phyloP scores from a whole-genome alignment of 495 filamentous ascomycete genomes.

The Aspergillus hancockii region DNA sequence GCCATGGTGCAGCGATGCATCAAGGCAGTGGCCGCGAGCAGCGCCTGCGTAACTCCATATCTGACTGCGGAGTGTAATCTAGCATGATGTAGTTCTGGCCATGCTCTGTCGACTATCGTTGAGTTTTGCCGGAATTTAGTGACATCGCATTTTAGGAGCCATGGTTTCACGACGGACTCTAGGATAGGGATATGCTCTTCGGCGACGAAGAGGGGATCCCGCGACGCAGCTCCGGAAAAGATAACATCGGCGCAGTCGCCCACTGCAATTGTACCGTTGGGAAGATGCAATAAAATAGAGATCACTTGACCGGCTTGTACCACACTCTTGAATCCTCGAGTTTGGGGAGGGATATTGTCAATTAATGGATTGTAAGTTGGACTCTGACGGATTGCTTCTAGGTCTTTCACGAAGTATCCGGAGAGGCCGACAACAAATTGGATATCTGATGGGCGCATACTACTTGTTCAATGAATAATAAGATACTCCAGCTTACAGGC shows the following conservation, averaged over 20 bases:
- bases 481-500: not conserved
- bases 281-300: slow-evolving; percentile 11
- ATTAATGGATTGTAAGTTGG: slow-evolving; percentile 9
- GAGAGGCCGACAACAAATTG: slow-evolving; percentile 10
- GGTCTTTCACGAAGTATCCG: slow-evolving; percentile 15
- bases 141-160: slow-evolving; percentile 14
- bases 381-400: slow-evolving; percentile 7
- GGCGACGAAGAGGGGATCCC: slow-evolving; percentile 10
- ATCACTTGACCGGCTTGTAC: slow-evolving; percentile 13
- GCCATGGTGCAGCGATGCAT: slow-evolving; percentile 1
- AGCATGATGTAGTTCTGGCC: not conserved
- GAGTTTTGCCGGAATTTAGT: slow-evolving; percentile 9
- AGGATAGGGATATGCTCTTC: slow-evolving; percentile 8
- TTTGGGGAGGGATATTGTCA: slow-evolving; percentile 10
- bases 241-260: slow-evolving; percentile 15
- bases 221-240: slow-evolving; percentile 12
- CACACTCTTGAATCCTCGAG: slow-evolving; percentile 9
- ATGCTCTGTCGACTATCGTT: slow-evolving; percentile 1
- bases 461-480: not conserved
- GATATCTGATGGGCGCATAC: not conserved
- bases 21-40: slow-evolving; percentile 9
- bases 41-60: slow-evolving; percentile 17
- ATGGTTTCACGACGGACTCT: slow-evolving; percentile 7
- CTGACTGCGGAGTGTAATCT: slow-evolving; percentile 9
- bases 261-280: slow-evolving; percentile 7